These are phyloP conservation scores for Bjerkandera adusta DNA, from an alignment of 1,284 basidiomycete species.

Conservation along the genomic window DNA sequence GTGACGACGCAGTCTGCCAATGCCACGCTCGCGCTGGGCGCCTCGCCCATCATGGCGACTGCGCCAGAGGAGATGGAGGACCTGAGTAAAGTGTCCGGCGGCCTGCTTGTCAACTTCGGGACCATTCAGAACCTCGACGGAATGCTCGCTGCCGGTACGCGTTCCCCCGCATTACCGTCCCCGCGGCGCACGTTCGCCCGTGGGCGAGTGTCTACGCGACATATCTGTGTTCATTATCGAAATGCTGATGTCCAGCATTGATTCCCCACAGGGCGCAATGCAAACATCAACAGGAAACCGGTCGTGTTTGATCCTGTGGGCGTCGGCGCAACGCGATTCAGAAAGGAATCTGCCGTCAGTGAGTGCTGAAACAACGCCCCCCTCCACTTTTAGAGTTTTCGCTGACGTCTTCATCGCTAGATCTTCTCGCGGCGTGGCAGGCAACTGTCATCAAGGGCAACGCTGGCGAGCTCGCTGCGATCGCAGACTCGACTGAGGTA, in stretches of 20 bases:
- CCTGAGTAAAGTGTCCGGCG: slow-evolving; percentile 65
- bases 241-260: background rate
- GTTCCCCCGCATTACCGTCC: background rate
- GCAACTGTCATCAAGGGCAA: slow-evolving; percentile 95
- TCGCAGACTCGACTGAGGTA: slow-evolving; percentile 77
- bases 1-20: slow-evolving; percentile 92
- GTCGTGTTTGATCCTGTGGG: slow-evolving; percentile 95
- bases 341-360: slow-evolving; percentile 60
- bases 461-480: slow-evolving; percentile 83
- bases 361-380: slow-evolving; percentile 13
- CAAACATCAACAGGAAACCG: slow-evolving; percentile 76
- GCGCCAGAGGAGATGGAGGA: slow-evolving; percentile 83
- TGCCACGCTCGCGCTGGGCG: slow-evolving; percentile 85
- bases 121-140: slow-evolving; percentile 77
- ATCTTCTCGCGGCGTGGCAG: slow-evolving; percentile 84
- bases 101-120: slow-evolving; percentile 88
- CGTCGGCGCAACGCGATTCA: slow-evolving; percentile 79
- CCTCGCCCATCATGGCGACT: slow-evolving; percentile 93
- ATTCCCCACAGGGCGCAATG: slow-evolving; percentile 43
- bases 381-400: background rate
- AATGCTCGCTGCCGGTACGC: slow-evolving; percentile 77
- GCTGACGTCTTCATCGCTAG: slow-evolving; percentile 31
- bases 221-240: background rate
- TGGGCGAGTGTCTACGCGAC: background rate
- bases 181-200: background rate